phyloP scores from a whole-genome alignment of 768 basidiomycete species.

The Grammothele lineata region DNA sequence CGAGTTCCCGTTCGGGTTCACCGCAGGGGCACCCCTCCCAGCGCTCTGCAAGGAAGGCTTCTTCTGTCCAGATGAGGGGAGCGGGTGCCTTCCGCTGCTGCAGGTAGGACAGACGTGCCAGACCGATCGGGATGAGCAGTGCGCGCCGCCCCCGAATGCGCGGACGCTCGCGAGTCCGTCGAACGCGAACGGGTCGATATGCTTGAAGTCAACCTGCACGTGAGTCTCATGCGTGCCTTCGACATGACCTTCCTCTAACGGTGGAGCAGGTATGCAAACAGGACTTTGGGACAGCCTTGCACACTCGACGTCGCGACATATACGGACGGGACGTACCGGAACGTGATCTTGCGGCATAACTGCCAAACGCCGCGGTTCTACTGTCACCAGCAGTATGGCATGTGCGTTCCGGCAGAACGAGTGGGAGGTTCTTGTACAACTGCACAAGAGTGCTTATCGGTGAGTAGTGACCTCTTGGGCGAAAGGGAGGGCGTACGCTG shows the following conservation, averaged over 20 bases:
- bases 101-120: conserved; percentile 48
- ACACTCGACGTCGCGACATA: conserved; percentile 50
- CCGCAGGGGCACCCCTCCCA: conserved; percentile 40
- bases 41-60: conserved; percentile 45
- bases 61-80: conserved; percentile 70
- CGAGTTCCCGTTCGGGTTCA: conserved; percentile 54
- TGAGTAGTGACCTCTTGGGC: conserved; percentile 25
- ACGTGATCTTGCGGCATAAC: conserved; percentile 54
- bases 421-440: conserved; percentile 40
- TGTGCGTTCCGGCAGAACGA: conserved; percentile 42
- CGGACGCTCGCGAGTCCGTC: conserved; percentile 34
- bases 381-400: conserved; percentile 42
- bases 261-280: conserved; percentile 48
- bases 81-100: conserved; percentile 43
- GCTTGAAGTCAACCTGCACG: conserved; percentile 56
- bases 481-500: no score
- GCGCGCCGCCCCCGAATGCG: conserved; percentile 38
- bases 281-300: conserved; percentile 48
- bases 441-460: conserved; percentile 52
- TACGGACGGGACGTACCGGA: conserved; percentile 40
- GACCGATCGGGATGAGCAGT: conserved; percentile 60
- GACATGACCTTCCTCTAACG: neutral
- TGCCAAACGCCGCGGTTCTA: conserved; percentile 50
- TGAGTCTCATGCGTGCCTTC: conserved; percentile 33
- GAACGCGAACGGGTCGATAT: conserved; percentile 54